Evolutionary conservation across 2,329 filamentous ascomycete species (phyloP), one percentile per base, ranked within the genome.

Genomic region (Scytalidium lignicola): DNA sequence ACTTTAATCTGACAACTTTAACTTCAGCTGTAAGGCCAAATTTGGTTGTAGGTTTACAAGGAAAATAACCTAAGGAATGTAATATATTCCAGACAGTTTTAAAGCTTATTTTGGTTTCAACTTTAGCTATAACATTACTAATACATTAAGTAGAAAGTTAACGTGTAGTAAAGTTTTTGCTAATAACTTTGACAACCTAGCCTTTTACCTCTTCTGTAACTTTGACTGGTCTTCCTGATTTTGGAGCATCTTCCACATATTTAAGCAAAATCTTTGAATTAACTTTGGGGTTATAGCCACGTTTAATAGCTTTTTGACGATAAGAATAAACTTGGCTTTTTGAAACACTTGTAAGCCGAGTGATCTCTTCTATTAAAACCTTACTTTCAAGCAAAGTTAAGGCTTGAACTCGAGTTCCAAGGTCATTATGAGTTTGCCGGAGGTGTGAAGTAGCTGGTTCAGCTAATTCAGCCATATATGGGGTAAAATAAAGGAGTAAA

Each of bases 11-110:
- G 19, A 40, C 28, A 32, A 18, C 22, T 46, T 51, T 49, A 20
- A 17, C 20, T 26, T 44, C 46, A 19, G 41, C 21, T 29, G 23
- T 49, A 17, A 51, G 26, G 19, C 46, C 46, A 29, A 46, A 46
- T 28, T 51, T 51, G 6, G 8, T 17, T 9, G 44, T 51, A 5
- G 41, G 46, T 43, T 51, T 51, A 28, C 18, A 41, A 28, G n/a
- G 12, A 6, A 19, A 22, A 43, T 51, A 51, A 19, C 49, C 41
- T 21, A n/a, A 8, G 4, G n/a, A 26, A 18, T 28, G 10, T 21
- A 51, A 46, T 17, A 49, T 49, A 21, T 26, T 23, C n/a, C 39
- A 42, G 17, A 49, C 37, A 17, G 18, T 49, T 41, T 32, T 28
- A 5, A 46, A 26, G 20, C 46, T 48, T n/a, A 51, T 45, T 18